phyloP scores from a whole-genome alignment of 2,329 filamentous ascomycete genomes.

The Gnomoniopsis smithogilvyi region DNA sequence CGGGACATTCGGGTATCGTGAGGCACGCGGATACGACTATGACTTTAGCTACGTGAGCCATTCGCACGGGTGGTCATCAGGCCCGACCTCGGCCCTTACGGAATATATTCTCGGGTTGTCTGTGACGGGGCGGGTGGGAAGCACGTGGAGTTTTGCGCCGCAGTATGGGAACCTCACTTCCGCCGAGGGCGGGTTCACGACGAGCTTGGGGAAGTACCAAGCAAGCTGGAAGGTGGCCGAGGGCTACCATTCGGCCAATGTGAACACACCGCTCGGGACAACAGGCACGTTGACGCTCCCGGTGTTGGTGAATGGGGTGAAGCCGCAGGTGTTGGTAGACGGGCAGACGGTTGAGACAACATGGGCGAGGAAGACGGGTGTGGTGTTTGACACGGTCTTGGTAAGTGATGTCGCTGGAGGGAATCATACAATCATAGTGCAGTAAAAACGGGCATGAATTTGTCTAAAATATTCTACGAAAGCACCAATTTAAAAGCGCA shows the following conservation, averaged over 20 bases:
- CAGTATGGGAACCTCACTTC: constrained; percentile 36
- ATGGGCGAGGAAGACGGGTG: constrained; percentile 14
- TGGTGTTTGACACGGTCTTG: constrained; percentile 16
- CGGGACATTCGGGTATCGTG: constrained; percentile 56
- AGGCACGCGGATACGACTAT: constrained; percentile 46
- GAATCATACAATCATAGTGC: constrained; percentile 12
- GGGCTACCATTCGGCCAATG: constrained; percentile 20
- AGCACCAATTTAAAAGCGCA: too few species aligned
- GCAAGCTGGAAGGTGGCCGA: constrained; percentile 27
- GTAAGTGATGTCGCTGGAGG: constrained; percentile 13
- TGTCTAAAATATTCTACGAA: too few species aligned
- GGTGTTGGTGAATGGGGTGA: constrained; percentile 8
- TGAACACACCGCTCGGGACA: constrained; percentile 25
- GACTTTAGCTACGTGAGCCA: constrained; percentile 46
- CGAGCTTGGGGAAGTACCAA: constrained; percentile 34
- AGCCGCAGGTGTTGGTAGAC: constrained; percentile 21
- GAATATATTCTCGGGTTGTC: constrained; percentile 40
- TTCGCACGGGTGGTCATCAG: constrained; percentile 47
- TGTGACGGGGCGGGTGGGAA: constrained; percentile 33
- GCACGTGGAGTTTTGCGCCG: constrained; percentile 34
- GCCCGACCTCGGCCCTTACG: constrained; percentile 43
- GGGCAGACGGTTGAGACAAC: constrained; percentile 9
- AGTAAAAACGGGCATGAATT: not conserved
- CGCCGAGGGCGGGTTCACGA: constrained; percentile 38
- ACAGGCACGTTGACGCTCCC: constrained; percentile 25